Evolutionary conservation across 192 early-diverging fungal genomes (phyloP).

Genomic region (Entomortierella parvispora): DNA sequence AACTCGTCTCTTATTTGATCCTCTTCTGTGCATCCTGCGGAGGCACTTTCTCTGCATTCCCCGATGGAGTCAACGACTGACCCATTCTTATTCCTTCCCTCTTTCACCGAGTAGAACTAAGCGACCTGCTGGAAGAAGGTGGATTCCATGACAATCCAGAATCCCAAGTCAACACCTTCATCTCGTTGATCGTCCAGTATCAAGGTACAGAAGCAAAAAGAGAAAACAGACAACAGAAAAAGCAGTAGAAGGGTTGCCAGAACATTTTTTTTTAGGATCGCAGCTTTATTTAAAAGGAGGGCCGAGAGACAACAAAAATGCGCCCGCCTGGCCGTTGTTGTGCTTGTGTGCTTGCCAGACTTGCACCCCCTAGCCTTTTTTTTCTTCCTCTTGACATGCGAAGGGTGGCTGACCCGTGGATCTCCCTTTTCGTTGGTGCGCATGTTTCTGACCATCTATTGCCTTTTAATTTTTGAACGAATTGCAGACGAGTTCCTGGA

Average conservation of each 20-base stretch:
- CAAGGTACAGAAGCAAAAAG: conserved; percentile 24
- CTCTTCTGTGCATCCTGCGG: background rate
- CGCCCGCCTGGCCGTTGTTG: too few species aligned
- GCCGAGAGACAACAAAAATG: too few species aligned
- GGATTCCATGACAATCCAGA: conserved; percentile 50
- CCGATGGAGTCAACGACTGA: too few species aligned
- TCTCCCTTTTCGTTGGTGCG: background rate
- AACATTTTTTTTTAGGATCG: too few species aligned
- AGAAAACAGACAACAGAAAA: background rate
- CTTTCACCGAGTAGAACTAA: conserved; percentile 20
- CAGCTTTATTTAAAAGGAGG: too few species aligned
- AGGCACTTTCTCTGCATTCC: background rate
- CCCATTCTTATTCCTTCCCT: background rate
- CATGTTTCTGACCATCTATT: background rate
- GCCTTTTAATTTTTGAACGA: background rate
- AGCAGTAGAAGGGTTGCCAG: too few species aligned
- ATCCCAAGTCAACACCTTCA: conserved; percentile 39
- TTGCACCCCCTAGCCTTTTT: background rate
- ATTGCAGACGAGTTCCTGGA: conserved; percentile 60
- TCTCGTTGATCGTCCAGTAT: conserved; percentile 35
- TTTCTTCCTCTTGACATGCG: background rate
- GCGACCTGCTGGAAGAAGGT: conserved; percentile 38
- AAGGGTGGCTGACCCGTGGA: background rate
- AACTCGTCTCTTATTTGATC: background rate
- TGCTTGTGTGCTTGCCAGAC: too few species aligned